Percentiles rank a stretch among this genome's conserved stretches.
These are phyloP conservation scores for Gossypium anomalum DNA, from an alignment of 345 rosid species.

Conservation along the genomic window DNA sequence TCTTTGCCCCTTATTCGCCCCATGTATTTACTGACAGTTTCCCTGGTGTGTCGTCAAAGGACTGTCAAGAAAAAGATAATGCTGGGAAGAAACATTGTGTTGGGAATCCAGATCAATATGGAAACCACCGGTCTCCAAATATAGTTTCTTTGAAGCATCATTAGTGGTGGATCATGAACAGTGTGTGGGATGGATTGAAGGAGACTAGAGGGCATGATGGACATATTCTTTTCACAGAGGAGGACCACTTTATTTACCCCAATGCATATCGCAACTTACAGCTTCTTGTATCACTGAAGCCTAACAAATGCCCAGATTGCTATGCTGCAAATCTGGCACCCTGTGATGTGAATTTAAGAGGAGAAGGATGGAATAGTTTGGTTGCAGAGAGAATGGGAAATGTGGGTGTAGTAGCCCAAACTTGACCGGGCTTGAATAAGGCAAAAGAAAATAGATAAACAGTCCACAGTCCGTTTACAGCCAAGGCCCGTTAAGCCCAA, in stretches of 20 bases:
- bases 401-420: no score
- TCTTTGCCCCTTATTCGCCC: slow-evolving; percentile 81
- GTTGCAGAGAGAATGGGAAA: slow-evolving; percentile 96
- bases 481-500: no score
- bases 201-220: slow-evolving; percentile 62
- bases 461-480: no score
- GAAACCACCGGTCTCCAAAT: slow-evolving; percentile 78
- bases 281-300: slow-evolving; percentile 55
- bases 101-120: slow-evolving; percentile 92
- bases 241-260: slow-evolving; percentile 91
- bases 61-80: slow-evolving; percentile 71
- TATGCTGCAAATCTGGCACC: slow-evolving; percentile 94
- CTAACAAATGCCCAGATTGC: slow-evolving; percentile 70
- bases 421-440: no score
- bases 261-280: slow-evolving; percentile 93
- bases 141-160: slow-evolving; percentile 96
- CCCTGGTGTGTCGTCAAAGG: slow-evolving; percentile 61
- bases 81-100: slow-evolving; percentile 44
- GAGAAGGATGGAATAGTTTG: slow-evolving; percentile 63
- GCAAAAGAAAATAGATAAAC: no score
- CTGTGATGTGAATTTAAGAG: slow-evolving; percentile 80
- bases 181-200: slow-evolving; percentile 84
- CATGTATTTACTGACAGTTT: slow-evolving; percentile 58
- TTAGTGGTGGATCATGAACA: slow-evolving; percentile 99
- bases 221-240: slow-evolving; percentile 89